Conservation (phyloP, 495 filamentous ascomycete genomes). For the Penicillium lagena region DNA sequence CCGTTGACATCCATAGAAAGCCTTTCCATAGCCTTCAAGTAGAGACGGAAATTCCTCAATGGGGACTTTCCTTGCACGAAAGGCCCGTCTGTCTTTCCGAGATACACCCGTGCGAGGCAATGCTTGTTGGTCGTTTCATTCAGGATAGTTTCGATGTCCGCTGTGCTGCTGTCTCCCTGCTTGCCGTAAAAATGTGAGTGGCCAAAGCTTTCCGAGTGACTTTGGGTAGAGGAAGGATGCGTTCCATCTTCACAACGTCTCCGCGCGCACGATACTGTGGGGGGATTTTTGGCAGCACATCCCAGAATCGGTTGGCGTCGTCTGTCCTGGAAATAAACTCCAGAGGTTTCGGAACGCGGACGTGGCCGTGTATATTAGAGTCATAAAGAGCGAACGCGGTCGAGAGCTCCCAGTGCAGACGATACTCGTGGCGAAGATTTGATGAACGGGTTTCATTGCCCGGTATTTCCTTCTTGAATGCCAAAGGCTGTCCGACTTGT, state of each 20-base stretch:
- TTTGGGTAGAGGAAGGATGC: slow-evolving; percentile 7
- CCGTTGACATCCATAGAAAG: neutral
- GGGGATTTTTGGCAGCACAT: slow-evolving; percentile 1
- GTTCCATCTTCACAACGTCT: slow-evolving; percentile 1
- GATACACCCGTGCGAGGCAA: slow-evolving; percentile 5
- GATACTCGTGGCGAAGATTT: slow-evolving; percentile 2
- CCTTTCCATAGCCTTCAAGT: slow-evolving; percentile 1
- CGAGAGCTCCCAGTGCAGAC: slow-evolving; percentile 1
- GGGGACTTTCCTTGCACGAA: too few species aligned
- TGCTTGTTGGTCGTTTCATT: slow-evolving; percentile 4
- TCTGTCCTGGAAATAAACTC: neutral
- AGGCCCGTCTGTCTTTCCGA: slow-evolving; percentile 26
- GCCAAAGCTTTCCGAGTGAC: slow-evolving; percentile 2
- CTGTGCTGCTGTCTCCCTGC: neutral
- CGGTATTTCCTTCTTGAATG: slow-evolving; percentile 5
- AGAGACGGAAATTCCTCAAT: slow-evolving; percentile 6
- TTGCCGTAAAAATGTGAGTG: neutral
- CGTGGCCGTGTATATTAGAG: neutral
- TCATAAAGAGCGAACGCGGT: slow-evolving; percentile 3
- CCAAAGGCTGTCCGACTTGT: slow-evolving; percentile 1
- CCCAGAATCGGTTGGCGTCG: neutral
- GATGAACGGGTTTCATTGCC: slow-evolving; percentile 3
- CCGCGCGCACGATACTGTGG: neutral
- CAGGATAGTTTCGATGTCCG: neutral
- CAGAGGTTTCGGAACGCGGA: neutral